Evolutionary conservation across 441 rosid species (phyloP).

Genomic region (Cnidoscolus chayamansa): DNA sequence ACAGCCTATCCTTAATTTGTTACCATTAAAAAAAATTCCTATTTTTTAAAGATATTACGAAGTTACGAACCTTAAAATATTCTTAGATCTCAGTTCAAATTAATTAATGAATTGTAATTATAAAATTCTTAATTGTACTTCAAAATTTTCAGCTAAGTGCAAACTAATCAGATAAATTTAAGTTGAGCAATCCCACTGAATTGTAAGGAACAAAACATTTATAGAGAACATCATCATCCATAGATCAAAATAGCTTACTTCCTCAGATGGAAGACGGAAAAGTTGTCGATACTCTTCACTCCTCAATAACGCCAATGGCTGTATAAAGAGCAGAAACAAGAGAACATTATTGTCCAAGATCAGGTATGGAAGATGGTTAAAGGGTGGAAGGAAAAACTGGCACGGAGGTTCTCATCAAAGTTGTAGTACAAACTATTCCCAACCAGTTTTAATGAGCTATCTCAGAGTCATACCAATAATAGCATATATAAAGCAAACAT

Average conservation of each 20-base stretch:
- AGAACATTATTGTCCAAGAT: neutral
- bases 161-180: neutral
- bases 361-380: neutral
- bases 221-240: neutral
- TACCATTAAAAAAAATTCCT: neutral
- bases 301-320: constrained; percentile 50
- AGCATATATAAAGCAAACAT: neutral
- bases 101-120: neutral
- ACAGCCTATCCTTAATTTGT: too few species aligned
- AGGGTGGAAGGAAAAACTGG: neutral
- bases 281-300: constrained; percentile 94
- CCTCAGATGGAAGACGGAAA: constrained; percentile 83
- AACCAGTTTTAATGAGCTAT: neutral
- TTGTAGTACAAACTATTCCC: neutral
- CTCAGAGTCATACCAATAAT: neutral
- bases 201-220: neutral
- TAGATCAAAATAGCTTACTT: constrained; percentile 44
- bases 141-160: neutral
- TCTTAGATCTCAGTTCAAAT: neutral
- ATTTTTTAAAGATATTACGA: neutral
- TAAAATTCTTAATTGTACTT: neutral
- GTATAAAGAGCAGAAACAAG: constrained; percentile 19
- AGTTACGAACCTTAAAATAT: neutral
- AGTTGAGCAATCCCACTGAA: neutral
- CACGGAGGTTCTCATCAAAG: neutral